Base-by-base conservation (phyloP, 106 monocot species). In the Apostasia shenzhenica region DNA sequence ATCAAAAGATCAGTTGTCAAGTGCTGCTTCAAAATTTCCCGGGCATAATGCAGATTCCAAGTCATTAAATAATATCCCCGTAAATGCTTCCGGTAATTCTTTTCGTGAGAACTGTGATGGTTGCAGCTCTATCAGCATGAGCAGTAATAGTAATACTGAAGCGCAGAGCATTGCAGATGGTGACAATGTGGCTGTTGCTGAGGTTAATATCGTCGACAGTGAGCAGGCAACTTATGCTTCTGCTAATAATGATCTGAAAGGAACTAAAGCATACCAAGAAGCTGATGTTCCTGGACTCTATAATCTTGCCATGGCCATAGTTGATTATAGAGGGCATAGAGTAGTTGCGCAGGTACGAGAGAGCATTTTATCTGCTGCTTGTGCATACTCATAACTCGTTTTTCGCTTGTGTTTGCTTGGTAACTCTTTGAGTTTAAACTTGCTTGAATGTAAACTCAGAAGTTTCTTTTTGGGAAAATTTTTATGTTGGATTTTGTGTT, bases 221-320 rank as follows among this genome's bases (percentile, higher is more conserved):
- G 99, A 99, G 74, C 93, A 93, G 63, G 99, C 99, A 44, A 99
- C 99, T 13, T 99, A 93, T 88, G 93, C 92, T 73, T 99, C 93
- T 81, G 93, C 93, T 55, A 99, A 99, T 82, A 99, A 99, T 84
- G 99, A 99, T 80, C 55, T 99, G 59, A 99, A 88, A 81, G 99
- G 99, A 73, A 99, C 93, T 59, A 93, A 83, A 70, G 93, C 99
- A 59, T 99, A 93, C 72, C 99, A 99, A 55, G 93, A 99, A 79
- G 90, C 90, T 71, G 99, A 99, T 83, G 76, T 99, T 77, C 72
- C 92, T 77, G 99, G 93, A 63, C 85, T 99, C n/a, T 99, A 93
- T 38, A 99, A 89, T 83, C 93, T 99, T 76, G 90, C 93, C 1
- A 99, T 99, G 99, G 93, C 93, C 52, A 90, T 99, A 74, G 72